These are phyloP conservation scores for Rhodofomes roseus DNA, from an alignment of 1,284 basidiomycete genomes.

Conservation along the genomic window DNA sequence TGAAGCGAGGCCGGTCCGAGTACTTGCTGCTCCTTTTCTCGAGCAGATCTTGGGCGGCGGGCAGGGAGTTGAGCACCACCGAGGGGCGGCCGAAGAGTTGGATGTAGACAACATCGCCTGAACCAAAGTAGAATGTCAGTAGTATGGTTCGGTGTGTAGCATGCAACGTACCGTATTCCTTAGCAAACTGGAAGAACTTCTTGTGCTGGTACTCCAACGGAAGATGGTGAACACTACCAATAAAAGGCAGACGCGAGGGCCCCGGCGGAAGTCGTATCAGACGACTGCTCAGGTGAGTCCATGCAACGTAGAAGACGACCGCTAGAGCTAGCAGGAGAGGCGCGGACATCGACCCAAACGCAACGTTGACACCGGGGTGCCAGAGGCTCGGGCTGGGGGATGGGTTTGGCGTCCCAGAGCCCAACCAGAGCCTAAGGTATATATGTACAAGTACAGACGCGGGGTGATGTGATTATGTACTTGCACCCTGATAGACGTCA, in stretches of 20 bases:
- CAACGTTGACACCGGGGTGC: too few species aligned
- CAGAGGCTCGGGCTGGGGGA: too few species aligned
- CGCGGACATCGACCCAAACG: too few species aligned
- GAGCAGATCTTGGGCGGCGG: constrained; percentile 44
- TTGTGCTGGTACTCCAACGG: not conserved
- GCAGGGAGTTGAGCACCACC: constrained; percentile 23
- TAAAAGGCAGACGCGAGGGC: not conserved
- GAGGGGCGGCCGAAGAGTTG: constrained; percentile 25
- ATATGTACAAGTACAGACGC: too few species aligned
- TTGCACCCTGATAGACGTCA: too few species aligned
- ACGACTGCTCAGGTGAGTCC: not conserved
- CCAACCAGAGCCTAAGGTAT: too few species aligned
- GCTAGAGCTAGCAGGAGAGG: not conserved
- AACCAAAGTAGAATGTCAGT: too few species aligned
- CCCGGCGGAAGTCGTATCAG: not conserved
- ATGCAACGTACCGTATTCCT: not conserved
- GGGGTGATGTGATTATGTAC: too few species aligned
- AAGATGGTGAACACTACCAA: not conserved
- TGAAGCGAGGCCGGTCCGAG: constrained; percentile 31
- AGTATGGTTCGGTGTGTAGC: too few species aligned
- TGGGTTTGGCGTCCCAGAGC: too few species aligned
- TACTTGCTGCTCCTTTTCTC: constrained; percentile 45
- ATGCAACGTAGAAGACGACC: not conserved
- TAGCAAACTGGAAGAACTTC: not conserved
- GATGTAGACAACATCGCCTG: constrained; percentile 14